Base-by-base conservation (phyloP, 75 land plant species). In the Sequoiadendron giganteum region DNA sequence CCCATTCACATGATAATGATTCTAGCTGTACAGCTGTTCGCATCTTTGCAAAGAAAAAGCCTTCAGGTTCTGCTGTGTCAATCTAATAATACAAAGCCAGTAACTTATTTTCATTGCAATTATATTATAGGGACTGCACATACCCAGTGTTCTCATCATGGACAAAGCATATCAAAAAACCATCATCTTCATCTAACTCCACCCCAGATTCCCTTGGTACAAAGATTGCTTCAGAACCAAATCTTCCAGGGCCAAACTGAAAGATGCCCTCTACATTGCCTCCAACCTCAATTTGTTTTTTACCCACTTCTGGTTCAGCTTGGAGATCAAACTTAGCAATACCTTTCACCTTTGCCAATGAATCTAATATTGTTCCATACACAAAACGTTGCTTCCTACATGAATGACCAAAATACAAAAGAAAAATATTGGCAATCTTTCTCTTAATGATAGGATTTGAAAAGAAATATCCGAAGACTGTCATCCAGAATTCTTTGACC, bases 111-210 rank as follows among this genome's bases (percentile, higher is more conserved):
- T 82, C 47, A 11, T 47, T 9, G 30, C 52, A 79, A 79, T 9
- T 39, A 79, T 6, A 16, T 54, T 6, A 16, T 54, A 36, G 13
- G 39, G 56, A 85, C 34, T 18, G 38, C 32, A 8, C 68, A 56
- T 97, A 98, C 98, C 98, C 95, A 21, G 92, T 95, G 77, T 91
- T 94, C 70, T 97, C 97, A 81, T 98, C 99, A 93, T 96, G 93
- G 6, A 90, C 93, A 88, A 96, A 98, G 86, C 93, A 93, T 48
- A 98, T 97, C 86, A 96, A 90, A 93, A 94, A 98, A 54, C 99
- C 99, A 92, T 95, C 99, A 87, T 98, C 99, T 89, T 98, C 97
- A 61, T 93, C 95, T 25, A 91, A 91, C 19, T 91, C 90, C 81
- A 73, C 87, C 30, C 94, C 96, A 68, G 94, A 89, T 47, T 89